Conservation (phyloP, 1,284 basidiomycete genomes). For the Phellopilus nigrolimitatus region DNA sequence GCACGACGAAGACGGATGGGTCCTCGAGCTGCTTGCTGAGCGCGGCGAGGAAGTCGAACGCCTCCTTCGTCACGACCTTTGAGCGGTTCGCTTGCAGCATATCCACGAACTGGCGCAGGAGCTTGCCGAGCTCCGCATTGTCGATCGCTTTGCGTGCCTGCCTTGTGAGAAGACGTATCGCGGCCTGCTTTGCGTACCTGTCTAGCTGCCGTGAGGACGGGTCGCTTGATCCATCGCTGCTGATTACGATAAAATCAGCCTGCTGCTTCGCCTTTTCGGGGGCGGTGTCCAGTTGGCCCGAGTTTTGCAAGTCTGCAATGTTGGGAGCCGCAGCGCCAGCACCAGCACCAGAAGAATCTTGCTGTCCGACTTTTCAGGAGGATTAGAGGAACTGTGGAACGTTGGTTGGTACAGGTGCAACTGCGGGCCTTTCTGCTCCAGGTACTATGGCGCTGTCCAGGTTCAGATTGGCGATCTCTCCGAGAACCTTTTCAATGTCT, state of each 20-base stretch:
- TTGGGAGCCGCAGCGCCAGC: background rate
- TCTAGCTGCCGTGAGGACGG: constrained; percentile 29
- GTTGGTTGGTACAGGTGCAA: background rate
- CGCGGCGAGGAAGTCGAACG: constrained; percentile 60
- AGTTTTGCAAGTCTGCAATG: background rate
- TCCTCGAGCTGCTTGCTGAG: constrained; percentile 64
- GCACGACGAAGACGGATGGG: constrained; percentile 49
- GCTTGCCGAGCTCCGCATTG: constrained; percentile 45
- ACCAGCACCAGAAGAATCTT: constrained; percentile 24
- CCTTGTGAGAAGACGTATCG: constrained; percentile 43
- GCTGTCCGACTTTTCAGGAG: background rate
- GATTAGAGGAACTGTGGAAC: no score
- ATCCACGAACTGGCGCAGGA: constrained; percentile 53
- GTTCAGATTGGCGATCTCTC: constrained; percentile 13
- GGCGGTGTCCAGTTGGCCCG: no score
- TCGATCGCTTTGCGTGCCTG: constrained; percentile 44
- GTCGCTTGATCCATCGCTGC: constrained; percentile 39
- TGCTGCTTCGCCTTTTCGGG: constrained; percentile 17
- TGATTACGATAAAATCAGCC: constrained; percentile 43
- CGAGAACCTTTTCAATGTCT: constrained; percentile 10
- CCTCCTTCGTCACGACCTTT: constrained; percentile 64
- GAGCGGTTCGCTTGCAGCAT: constrained; percentile 59
- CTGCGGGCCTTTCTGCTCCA: background rate
- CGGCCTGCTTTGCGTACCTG: constrained; percentile 47
- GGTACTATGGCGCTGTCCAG: constrained; percentile 1